Base-by-base conservation (phyloP, 352 stramenopile genomes). In the Hyaloperonospora brassicae region DNA sequence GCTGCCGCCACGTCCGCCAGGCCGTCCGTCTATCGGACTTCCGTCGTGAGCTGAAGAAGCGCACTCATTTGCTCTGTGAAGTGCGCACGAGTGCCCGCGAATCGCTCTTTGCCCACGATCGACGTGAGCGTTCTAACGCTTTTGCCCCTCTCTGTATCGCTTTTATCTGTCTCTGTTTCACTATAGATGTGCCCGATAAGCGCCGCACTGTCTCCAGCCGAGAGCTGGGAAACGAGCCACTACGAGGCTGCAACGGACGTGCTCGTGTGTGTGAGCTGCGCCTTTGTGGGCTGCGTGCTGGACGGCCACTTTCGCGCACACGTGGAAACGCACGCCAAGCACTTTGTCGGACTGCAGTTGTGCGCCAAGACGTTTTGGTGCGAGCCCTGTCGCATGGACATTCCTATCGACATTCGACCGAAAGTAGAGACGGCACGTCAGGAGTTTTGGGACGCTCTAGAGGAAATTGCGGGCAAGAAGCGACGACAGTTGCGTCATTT, bases 351-450 rank as follows among this genome's bases (percentile, higher is more conserved):
- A 11, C 70, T 86, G 22, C 66, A 81, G 44, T 46, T 76, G 30
- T 73, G 58, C 8, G 66, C 71, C 13, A 61, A 71, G 45, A 76
- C 62, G 12, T 83, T 86, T 42, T 88, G 73, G 72, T 88, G 64
- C 14, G 59, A 61, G 13, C 71, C 76, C 13, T 86, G 76, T 53
- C 65, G 67, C 23, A 66, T 71, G 43, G 72, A 86, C 47, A 65
- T 86, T 36, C 53, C 67, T 2, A 39, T 55, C 1, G 47, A 59
- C 22, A 59, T 43, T 4, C 68, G 70, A 21, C 36, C 57, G 11
- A 84, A 82, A 34, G 62, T 79, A 0, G 68, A 76, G 45, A 60
- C 69, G 8, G 62, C 62, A 25, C 70, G 69, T 0, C 49, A 54
- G 22, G 71, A 75, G 12, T 84, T 76, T 46, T 53, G 63, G 6